Base-by-base conservation (phyloP, 768 basidiomycete species). In the Jaapia argillacea region DNA sequence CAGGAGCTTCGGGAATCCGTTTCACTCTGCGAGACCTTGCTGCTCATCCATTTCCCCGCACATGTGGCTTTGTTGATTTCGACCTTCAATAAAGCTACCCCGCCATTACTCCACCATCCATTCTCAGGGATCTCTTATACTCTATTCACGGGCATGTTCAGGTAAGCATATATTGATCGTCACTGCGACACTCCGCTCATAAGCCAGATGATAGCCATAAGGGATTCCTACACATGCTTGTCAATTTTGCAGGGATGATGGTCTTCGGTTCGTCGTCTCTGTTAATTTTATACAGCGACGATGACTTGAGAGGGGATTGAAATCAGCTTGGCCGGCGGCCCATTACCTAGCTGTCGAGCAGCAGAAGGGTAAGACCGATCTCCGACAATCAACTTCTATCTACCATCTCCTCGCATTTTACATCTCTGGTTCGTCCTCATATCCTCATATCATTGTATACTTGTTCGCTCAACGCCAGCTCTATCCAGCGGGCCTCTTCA, bases 331-430 rank as follows among this genome's bases (percentile, higher is more conserved):
- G 37, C 72, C 81, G 13, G 78, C 81, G 6, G 73, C 75, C 31
- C 69, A 71, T 46, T 76, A 77, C 54, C 64, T 85, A 42, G 57
- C 64, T n/a, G 58, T 60, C 18, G 67, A 72, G 45, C 72, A 77
- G 47, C 63, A 59, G 20, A 67, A 69, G 36, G 54, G 62, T 4
- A 64, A 68, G 5, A 66, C 68, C 12, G 62, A 56, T 4, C 62
- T 78, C 3, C 68, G 75, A 20, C 82, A 91, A 54, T 72, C 85
- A 2, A 82, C 81, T 5, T 63, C 73, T 10, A 67, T 70, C 23
- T 86, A 77, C 60, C 91, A 96, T 58, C 84, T 92, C 60, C 63
- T 88, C 4, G 82, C 84, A 1, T 88, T 96, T 64, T 86, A 81
- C 55, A 53, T 89, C 36, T 75, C 83, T 36, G 84, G 87, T 85